Evolutionary conservation across 768 basidiomycete species (phyloP).

Genomic region (Fomitopsis serialis): DNA sequence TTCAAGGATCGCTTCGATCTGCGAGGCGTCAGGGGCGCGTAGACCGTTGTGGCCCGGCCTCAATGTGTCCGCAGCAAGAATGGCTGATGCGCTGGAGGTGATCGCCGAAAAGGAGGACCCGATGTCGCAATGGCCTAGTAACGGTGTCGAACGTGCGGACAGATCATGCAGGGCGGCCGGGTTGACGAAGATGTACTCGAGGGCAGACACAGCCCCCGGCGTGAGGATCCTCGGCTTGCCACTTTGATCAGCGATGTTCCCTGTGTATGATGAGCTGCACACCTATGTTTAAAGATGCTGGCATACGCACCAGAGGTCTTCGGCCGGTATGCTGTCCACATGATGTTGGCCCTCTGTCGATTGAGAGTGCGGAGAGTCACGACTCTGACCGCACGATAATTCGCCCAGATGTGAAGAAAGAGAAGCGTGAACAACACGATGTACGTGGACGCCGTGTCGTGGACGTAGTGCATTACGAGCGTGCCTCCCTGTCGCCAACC

Average conservation of each 20-base stretch:
- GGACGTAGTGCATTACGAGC: constrained; percentile 51
- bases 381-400: constrained; percentile 56
- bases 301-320: constrained; percentile 7
- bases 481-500: constrained; percentile 43
- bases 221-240: background rate
- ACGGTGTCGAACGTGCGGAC: background rate
- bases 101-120: constrained; percentile 8
- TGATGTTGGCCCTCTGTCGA: constrained; percentile 48
- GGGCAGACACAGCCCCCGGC: constrained; percentile 1
- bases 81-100: background rate
- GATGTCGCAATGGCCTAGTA: constrained; percentile 1
- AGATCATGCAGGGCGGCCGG: constrained; percentile 1
- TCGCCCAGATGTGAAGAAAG: constrained; percentile 47
- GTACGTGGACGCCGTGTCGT: constrained; percentile 44
- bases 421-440: constrained; percentile 45
- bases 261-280: background rate
- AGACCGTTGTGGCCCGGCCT: background rate
- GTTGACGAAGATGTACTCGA: constrained; percentile 11
- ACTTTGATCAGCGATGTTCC: background rate
- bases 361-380: constrained; percentile 55
- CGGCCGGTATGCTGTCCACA: constrained; percentile 41
- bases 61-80: background rate
- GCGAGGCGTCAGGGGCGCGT: constrained; percentile 7
- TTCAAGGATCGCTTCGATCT: constrained; percentile 27
- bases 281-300: background rate